Evolutionary conservation across 805 yeast species (phyloP).

Genomic region (Pichia heedii): DNA sequence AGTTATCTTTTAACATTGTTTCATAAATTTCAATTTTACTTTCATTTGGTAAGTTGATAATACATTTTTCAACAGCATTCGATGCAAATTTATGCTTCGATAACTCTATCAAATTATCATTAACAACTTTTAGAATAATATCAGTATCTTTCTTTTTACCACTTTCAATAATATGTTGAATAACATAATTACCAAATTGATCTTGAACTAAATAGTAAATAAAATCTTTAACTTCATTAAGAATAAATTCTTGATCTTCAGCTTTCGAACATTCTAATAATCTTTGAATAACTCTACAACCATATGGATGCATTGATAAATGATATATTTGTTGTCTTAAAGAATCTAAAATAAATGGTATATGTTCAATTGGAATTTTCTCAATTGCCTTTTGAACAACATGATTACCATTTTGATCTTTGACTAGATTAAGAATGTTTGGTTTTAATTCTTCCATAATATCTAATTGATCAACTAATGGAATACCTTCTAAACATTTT

Average conservation of each 20-base stretch:
- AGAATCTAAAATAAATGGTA: constrained; percentile 65
- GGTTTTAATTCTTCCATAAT: constrained; percentile 61
- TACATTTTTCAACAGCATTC: constrained; percentile 92
- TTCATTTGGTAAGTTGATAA: constrained; percentile 54
- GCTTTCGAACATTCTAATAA: constrained; percentile 68
- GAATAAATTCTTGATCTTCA: constrained; percentile 56
- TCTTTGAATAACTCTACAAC: constrained; percentile 94
- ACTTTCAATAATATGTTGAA: constrained; percentile 86
- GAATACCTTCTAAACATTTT: constrained; percentile 73
- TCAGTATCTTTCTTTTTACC: constrained; percentile 56
- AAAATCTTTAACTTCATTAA: constrained; percentile 63
- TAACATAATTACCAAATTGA: constrained; percentile 96
- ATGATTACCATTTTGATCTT: constrained; percentile 97
- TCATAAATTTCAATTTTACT: constrained; percentile 59
- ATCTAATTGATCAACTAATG: constrained; percentile 51
- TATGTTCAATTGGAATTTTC: constrained; percentile 59
- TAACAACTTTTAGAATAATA: constrained; percentile 55
- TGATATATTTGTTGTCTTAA: constrained; percentile 68
- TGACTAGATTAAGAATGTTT: constrained; percentile 58
- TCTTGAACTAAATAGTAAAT: constrained; percentile 78
- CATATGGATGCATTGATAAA: constrained; percentile 91
- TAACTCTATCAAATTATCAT: constrained; percentile 53
- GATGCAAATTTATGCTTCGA: constrained; percentile 98
- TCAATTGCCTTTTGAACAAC: constrained; percentile 95
- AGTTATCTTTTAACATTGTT: constrained; percentile 53